These are phyloP conservation scores for Taphrina betulina DNA, from an alignment of 1,139 yeast species.

Conservation along the genomic window DNA sequence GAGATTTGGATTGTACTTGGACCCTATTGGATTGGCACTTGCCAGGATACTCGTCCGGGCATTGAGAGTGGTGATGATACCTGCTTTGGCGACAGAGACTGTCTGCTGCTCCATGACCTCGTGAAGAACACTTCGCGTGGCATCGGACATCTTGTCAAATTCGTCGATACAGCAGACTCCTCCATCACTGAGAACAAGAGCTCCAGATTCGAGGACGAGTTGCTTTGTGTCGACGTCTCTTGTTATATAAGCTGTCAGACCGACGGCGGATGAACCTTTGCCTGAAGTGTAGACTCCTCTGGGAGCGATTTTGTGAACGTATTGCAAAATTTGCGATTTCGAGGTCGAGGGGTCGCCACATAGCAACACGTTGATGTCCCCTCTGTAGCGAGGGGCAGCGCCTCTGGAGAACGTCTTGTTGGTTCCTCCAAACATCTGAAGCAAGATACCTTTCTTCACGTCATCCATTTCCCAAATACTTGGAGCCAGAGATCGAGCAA, in stretches of 20 bases:
- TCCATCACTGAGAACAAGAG: slow-evolving; percentile 92
- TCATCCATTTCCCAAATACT: slow-evolving; percentile 94
- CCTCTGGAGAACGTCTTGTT: slow-evolving; percentile 86
- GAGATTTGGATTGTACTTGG: slow-evolving; percentile 85
- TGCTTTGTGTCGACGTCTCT: slow-evolving; percentile 92
- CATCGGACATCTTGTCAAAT: slow-evolving; percentile 94
- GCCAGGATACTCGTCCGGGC: slow-evolving; percentile 96
- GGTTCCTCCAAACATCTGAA: slow-evolving; percentile 94
- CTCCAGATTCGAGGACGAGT: slow-evolving; percentile 92
- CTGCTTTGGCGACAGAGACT: slow-evolving; percentile 95
- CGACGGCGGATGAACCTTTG: slow-evolving; percentile 98
- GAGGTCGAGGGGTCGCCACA: slow-evolving; percentile 99
- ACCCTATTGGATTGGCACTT: slow-evolving; percentile 96
- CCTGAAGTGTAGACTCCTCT: slow-evolving; percentile 98
- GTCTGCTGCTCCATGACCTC: slow-evolving; percentile 99
- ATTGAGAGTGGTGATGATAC: slow-evolving; percentile 91
- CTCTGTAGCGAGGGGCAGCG: slow-evolving; percentile 80
- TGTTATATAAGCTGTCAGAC: slow-evolving; percentile 94
- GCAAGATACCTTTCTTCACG: slow-evolving; percentile 87
- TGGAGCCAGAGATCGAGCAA: slow-evolving; percentile 91
- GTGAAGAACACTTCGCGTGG: slow-evolving; percentile 91
- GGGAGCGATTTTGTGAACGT: slow-evolving; percentile 96
- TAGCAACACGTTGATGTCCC: slow-evolving; percentile 82
- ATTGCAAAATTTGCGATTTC: slow-evolving; percentile 83
- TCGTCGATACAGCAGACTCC: slow-evolving; percentile 99